phyloP scores from a whole-genome alignment of 371 early-diverging fungal genomes.

The Astathelohania contejeani region DNA sequence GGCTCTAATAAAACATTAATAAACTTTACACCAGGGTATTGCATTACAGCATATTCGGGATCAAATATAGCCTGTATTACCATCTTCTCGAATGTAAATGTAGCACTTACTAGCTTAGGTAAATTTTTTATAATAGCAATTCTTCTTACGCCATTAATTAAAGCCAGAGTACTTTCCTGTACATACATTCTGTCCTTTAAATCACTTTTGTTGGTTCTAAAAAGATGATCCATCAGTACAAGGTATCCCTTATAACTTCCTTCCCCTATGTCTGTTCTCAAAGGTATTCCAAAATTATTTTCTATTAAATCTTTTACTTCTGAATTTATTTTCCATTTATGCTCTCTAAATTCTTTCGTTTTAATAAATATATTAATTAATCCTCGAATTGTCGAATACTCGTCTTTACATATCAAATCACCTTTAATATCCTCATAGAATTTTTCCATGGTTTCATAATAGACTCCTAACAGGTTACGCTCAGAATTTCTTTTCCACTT shows the following conservation, averaged over 20 bases:
- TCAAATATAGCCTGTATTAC: constrained; percentile 44
- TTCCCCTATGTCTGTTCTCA: constrained; percentile 11
- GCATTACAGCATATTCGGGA: constrained; percentile 38
- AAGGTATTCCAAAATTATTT: constrained; percentile 23
- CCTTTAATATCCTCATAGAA: constrained; percentile 27
- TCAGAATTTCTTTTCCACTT: constrained; percentile 35
- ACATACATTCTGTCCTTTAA: constrained; percentile 18
- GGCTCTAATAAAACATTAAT: constrained; percentile 28
- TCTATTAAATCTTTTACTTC: constrained; percentile 15
- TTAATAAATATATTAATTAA: constrained; percentile 20
- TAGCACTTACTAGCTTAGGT: constrained; percentile 3
- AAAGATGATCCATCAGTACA: constrained; percentile 26
- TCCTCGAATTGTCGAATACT: neutral
- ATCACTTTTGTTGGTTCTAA: constrained; percentile 13
- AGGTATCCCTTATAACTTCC: constrained; percentile 21
- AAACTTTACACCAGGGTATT: constrained; percentile 40
- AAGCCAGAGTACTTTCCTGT: neutral
- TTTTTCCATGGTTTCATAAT: constrained; percentile 32
- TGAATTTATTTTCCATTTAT: constrained; percentile 16
- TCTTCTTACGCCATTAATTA: constrained; percentile 24
- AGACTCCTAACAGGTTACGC: constrained; percentile 16
- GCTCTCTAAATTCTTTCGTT: constrained; percentile 24
- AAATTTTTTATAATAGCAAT: constrained; percentile 20
- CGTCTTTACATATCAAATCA: too few species aligned
- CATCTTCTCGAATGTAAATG: constrained; percentile 37